Percentiles rank a stretch among this genome's conserved stretches.
Evolutionary conservation across 1,284 basidiomycete genomes (phyloP).

Genomic region (Schizophyllum commune): DNA sequence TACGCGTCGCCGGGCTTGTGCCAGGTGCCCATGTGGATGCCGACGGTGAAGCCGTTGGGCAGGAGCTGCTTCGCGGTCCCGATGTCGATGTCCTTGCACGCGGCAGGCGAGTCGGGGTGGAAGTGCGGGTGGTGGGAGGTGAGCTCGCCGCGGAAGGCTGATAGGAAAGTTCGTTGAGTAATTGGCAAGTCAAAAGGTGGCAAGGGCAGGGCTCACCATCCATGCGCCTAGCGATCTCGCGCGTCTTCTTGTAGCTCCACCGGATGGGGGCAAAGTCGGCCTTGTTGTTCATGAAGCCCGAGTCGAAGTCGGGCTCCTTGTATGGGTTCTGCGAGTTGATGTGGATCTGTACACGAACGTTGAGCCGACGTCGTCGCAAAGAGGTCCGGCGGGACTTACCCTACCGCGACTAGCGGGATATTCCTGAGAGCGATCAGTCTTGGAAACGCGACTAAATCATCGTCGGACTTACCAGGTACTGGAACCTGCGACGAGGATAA

Average conservation of each 20-base stretch:
- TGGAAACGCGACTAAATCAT: not conserved
- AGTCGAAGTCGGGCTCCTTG: slow-evolving; percentile 57
- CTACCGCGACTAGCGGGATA: slow-evolving; percentile 63
- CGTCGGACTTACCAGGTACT: slow-evolving; percentile 45
- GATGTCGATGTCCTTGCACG: slow-evolving; percentile 55
- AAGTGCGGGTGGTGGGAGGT: slow-evolving; percentile 68
- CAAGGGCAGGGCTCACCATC: too few relatives aligned
- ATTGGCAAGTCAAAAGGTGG: too few relatives aligned
- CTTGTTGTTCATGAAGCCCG: slow-evolving; percentile 71
- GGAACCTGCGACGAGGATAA: slow-evolving; percentile 37
- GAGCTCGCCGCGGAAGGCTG: slow-evolving; percentile 62
- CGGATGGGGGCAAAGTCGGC: slow-evolving; percentile 70
- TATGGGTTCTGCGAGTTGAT: slow-evolving; percentile 55
- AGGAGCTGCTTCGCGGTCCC: slow-evolving; percentile 56
- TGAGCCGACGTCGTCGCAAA: slow-evolving; percentile 7
- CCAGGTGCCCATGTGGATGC: slow-evolving; percentile 57
- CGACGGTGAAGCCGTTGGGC: slow-evolving; percentile 56
- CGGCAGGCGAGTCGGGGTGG: slow-evolving; percentile 61
- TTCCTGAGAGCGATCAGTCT: slow-evolving; percentile 28
- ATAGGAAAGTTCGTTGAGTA: not conserved
- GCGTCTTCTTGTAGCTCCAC: slow-evolving; percentile 70
- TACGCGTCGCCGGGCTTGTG: slow-evolving; percentile 42
- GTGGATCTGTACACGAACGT: slow-evolving; percentile 41
- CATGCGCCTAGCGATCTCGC: slow-evolving; percentile 66
- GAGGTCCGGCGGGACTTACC: slow-evolving; percentile 17